Base-by-base conservation (phyloP, 2,329 filamentous ascomycete species). In the Colletotrichum sublineola region DNA sequence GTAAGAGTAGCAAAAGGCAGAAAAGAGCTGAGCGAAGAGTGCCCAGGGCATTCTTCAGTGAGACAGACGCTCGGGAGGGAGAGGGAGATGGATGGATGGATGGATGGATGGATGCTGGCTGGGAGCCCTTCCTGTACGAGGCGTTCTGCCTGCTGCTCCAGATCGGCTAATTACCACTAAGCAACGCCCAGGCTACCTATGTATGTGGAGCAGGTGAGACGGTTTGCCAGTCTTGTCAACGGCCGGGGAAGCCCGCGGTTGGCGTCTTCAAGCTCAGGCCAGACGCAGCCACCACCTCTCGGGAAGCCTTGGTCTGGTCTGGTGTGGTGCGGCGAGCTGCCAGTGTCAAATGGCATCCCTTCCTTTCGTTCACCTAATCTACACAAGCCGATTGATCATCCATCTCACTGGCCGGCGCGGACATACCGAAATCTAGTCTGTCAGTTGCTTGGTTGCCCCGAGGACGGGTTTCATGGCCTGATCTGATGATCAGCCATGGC, bases 21-120 rank as follows among this genome's bases (percentile, higher is more conserved):
- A 20, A 20, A 24, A 42, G 15, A 63, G 52, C 44, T 36, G 55
- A 40, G 48, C 48, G 24, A 24, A 56, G 68, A 38, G 38, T 5
- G 40, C 15, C 24, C 24, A 42, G 57, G 56, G 68, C 63, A 67
- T 71, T 71, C 56, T 67, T 71, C 56, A 63, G 63, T 71, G 68
- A 71, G 48, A 70, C 68, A 48, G 38, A 71, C 68, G 11, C 40
- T 40, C 33, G 20, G 69, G 52, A 63, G 44, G 40, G 40, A 42
- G 40, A 15, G 38, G 9, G 38, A 12, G 38, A 24, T 24, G 24
- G 24, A 24, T 24, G 24, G 24, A 24, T 24, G 24, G 24, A 24
- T 24, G 24, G 24, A 24, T 24, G 9, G 38, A 40, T 40, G 38
- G 38, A 40, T 52, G 33, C 50, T 57, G 64, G 33, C 50, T 57